These are phyloP conservation scores for Boletales sp. DNA, from an alignment of 768 basidiomycete genomes.

Conservation along the genomic window DNA sequence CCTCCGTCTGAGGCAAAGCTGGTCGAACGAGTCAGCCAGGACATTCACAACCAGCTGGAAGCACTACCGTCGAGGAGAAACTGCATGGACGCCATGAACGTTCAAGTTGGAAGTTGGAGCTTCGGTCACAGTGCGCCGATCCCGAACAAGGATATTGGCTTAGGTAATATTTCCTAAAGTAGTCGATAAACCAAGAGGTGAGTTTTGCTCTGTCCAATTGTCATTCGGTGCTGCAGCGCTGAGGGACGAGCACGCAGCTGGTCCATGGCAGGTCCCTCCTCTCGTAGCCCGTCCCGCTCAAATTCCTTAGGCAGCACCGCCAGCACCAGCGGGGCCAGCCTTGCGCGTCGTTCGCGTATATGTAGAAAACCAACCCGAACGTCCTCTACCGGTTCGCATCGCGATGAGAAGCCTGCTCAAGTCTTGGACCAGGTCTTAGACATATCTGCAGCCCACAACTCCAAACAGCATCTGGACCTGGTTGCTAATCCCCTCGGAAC, in stretches of 20 bases:
- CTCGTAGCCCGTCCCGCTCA: slow-evolving; percentile 31
- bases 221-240: slow-evolving; percentile 10
- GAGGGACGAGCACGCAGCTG: slow-evolving; percentile 21
- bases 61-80: slow-evolving; percentile 21
- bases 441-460: slow-evolving; percentile 25
- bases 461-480: slow-evolving; percentile 1
- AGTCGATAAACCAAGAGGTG: slow-evolving; percentile 2
- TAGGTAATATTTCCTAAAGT: slow-evolving; percentile 29
- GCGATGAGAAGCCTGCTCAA: slow-evolving; percentile 15
- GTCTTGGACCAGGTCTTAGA: slow-evolving; percentile 24
- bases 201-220: slow-evolving; percentile 9
- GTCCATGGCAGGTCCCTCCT: slow-evolving; percentile 32
- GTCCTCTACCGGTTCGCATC: slow-evolving; percentile 33
- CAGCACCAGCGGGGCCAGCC: slow-evolving; percentile 46
- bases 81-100: slow-evolving; percentile 12
- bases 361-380: slow-evolving; percentile 55
- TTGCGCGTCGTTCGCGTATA: slow-evolving; percentile 46
- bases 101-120: too few relatives aligned
- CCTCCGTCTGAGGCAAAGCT: slow-evolving; percentile 66
- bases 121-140: too few relatives aligned
- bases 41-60: background rate
- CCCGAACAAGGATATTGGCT: slow-evolving; percentile 11
- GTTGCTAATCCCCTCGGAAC: slow-evolving; percentile 11
- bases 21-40: background rate
- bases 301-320: slow-evolving; percentile 38